phyloP scores from a whole-genome alignment of 2,329 filamentous ascomycete species.

The Aspergillus fijiensis region DNA sequence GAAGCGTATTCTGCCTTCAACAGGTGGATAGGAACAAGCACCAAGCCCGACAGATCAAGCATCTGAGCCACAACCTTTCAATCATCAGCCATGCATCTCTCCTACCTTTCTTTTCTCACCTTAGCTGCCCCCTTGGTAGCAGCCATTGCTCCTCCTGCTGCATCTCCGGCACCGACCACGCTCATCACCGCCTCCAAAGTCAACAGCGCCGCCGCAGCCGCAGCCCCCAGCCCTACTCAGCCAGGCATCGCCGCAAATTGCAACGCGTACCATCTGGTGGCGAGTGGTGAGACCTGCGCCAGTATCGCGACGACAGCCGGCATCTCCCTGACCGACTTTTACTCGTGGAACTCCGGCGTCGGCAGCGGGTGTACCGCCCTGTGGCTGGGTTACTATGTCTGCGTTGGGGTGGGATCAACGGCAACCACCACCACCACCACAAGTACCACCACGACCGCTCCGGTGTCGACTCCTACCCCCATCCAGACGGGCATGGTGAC shows the following conservation, averaged over 20 bases:
- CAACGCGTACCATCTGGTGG: not conserved
- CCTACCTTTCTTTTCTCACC: not conserved
- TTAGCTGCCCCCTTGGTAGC: not conserved
- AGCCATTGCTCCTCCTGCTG: not conserved
- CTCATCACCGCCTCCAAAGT: not conserved
- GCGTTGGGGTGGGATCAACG: conserved; percentile 5
- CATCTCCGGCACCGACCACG: not conserved
- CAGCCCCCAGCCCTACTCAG: conserved; percentile 1
- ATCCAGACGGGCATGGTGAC: conserved; percentile 1
- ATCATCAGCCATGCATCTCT: not conserved
- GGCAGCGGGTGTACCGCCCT: conserved; percentile 7
- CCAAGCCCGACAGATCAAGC: not conserved
- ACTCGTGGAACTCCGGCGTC: conserved; percentile 11
- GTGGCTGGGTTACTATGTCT: conserved; percentile 18
- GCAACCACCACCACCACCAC: not conserved
- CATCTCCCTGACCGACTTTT: conserved; percentile 13
- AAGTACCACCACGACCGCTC: not conserved
- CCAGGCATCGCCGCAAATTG: conserved; percentile 6
- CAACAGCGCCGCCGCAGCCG: not conserved
- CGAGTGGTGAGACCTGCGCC: not conserved
- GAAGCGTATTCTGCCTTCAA: not conserved
- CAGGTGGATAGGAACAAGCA: no score
- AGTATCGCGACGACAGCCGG: conserved; percentile 6
- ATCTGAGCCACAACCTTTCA: not conserved
- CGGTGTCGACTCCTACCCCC: not conserved